Evolutionary conservation across 441 rosid species (phyloP).

Genomic region (Aleurites moluccanus): DNA sequence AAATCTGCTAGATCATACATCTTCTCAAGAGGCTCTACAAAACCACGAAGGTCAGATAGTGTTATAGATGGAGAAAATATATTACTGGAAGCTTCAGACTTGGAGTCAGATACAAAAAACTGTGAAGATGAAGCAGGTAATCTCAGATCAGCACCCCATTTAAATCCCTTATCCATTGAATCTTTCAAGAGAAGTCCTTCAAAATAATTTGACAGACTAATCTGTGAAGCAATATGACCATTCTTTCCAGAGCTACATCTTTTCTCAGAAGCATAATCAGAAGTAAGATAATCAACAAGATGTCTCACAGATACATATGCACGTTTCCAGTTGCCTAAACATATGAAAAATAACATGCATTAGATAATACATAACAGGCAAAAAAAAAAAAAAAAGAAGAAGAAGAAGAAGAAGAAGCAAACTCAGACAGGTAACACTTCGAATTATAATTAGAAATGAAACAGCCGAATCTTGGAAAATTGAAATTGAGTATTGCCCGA

Average conservation of each 20-base stretch:
- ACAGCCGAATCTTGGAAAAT: not conserved
- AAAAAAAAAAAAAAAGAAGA: conserved; percentile 24
- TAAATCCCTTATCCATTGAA: conserved; percentile 51
- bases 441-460: not conserved
- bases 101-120: conserved; percentile 40
- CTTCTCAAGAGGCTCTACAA: conserved; percentile 60
- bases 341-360: conserved; percentile 45
- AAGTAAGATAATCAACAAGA: conserved; percentile 60
- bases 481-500: not conserved
- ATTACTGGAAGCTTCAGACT: conserved; percentile 39
- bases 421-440: not conserved
- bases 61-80: conserved; percentile 41
- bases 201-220: conserved; percentile 65
- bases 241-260: conserved; percentile 33
- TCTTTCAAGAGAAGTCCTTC: conserved; percentile 58
- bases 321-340: conserved; percentile 91
- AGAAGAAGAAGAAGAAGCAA: conserved; percentile 17
- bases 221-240: conserved; percentile 50
- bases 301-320: conserved; percentile 76
- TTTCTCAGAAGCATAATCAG: conserved; percentile 45
- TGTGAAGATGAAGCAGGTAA: conserved; percentile 45
- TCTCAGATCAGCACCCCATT: conserved; percentile 60
- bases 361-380: conserved; percentile 33
- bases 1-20: conserved; percentile 43
- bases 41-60: conserved; percentile 51